Percentiles rank a stretch among this genome's conserved stretches.
Conservation (phyloP, 192 early-diverging fungal species). For the Coemansia umbellata region DNA sequence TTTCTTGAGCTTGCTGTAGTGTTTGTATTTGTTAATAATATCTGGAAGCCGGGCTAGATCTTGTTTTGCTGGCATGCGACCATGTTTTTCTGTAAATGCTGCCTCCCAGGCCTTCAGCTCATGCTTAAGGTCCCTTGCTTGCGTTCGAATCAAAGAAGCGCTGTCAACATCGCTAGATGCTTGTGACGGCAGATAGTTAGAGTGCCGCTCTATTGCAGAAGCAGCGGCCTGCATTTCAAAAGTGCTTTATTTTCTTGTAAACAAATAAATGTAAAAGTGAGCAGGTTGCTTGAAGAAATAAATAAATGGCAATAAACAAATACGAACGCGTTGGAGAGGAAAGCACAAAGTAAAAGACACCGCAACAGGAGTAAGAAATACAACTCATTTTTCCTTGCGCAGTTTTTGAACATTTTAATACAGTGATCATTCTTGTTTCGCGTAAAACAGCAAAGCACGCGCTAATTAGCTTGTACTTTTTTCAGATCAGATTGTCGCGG, state of each 20-base stretch:
- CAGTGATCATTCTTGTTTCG: too few relatives aligned
- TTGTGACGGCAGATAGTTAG: neutral
- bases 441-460: too few relatives aligned
- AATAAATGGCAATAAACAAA: too few relatives aligned
- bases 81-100: slow-evolving; percentile 22
- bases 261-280: too few relatives aligned
- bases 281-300: too few relatives aligned
- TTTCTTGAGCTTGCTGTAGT: slow-evolving; percentile 39
- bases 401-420: too few relatives aligned
- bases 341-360: too few relatives aligned
- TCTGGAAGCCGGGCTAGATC: slow-evolving; percentile 26
- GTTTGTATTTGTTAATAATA: slow-evolving; percentile 37
- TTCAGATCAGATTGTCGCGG: too few relatives aligned
- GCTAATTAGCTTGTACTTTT: too few relatives aligned
- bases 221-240: neutral
- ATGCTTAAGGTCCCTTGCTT: slow-evolving; percentile 32
- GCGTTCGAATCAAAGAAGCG: neutral
- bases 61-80: slow-evolving; percentile 27
- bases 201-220: neutral
- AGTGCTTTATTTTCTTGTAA: slow-evolving; percentile 93
- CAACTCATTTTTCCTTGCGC: too few relatives aligned
- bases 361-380: too few relatives aligned
- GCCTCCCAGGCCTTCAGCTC: slow-evolving; percentile 47
- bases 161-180: neutral
- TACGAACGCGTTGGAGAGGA: too few relatives aligned